Conservation (phyloP, 1,139 yeast genomes). For the Williopsis jadinii region DNA sequence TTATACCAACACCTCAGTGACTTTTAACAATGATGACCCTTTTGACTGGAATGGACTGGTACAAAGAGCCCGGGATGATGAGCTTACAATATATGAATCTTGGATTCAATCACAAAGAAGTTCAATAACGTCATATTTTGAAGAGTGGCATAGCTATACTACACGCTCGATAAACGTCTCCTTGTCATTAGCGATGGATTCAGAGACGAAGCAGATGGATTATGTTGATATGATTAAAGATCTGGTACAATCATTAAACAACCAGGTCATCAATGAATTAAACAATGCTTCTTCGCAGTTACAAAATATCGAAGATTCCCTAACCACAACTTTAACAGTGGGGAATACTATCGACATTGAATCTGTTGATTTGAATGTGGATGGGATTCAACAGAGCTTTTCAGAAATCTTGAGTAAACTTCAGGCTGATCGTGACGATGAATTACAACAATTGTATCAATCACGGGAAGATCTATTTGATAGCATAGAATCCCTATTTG, state of each 20-base stretch:
- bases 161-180: slow-evolving; percentile 1
- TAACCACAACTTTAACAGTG: slow-evolving; percentile 8
- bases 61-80: too few relatives aligned
- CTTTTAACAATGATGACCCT: background rate
- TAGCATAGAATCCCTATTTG: background rate
- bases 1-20: background rate
- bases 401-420: background rate
- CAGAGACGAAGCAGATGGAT: background rate
- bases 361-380: slow-evolving; percentile 6
- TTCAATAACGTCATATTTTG: too few relatives aligned
- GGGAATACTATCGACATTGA: slow-evolving; percentile 7
- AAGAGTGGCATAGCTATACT: too few relatives aligned
- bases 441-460: background rate
- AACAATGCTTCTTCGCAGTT: background rate
- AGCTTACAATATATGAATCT: too few relatives aligned
- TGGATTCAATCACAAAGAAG: too few relatives aligned
- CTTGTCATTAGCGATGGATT: slow-evolving; percentile 1
- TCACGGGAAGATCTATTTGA: background rate
- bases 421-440: background rate
- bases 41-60: too few relatives aligned
- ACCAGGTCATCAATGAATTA: slow-evolving; percentile 2
- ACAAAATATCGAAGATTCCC: background rate
- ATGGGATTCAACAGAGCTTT: slow-evolving; percentile 1
- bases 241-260: slow-evolving; percentile 1
- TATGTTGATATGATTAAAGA: background rate